A percentile compares a stretch with the other conserved stretches of the same genome.
Conservation (phyloP, 192 early-diverging fungal genomes). For the Gaertneriomyces semiglobifer region DNA sequence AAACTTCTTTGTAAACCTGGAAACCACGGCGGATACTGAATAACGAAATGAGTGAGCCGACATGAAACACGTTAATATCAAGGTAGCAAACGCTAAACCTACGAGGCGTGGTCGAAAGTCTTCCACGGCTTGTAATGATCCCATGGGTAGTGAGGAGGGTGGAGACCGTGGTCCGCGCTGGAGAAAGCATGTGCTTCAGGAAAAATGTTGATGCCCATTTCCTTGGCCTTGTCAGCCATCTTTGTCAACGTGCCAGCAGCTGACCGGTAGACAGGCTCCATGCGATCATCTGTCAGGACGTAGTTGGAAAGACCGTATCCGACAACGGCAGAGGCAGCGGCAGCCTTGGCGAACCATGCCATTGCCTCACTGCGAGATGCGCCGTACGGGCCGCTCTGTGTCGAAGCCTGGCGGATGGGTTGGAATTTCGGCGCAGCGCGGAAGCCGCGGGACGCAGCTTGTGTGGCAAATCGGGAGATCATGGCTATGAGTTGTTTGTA, state of each 20-base stretch:
- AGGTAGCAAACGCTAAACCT: conserved; percentile 28
- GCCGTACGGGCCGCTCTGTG: conserved; percentile 5
- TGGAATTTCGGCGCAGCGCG: not conserved
- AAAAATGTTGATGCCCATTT: conserved; percentile 36
- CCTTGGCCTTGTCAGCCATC: conserved; percentile 30
- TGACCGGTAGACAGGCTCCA: conserved; percentile 16
- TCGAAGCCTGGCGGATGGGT: conserved; percentile 2
- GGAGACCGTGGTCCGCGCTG: conserved; percentile 88
- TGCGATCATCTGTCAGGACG: conserved; percentile 43
- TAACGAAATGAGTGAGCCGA: not conserved
- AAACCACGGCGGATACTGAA: conserved; percentile 93
- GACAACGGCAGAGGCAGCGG: conserved; percentile 33
- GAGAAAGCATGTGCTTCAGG: conserved; percentile 59
- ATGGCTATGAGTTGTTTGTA: too few relatives aligned
- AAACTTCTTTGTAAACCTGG: conserved; percentile 98
- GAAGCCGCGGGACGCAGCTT: not conserved
- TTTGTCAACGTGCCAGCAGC: conserved; percentile 2
- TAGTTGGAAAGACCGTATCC: conserved; percentile 41
- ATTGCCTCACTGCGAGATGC: conserved; percentile 22
- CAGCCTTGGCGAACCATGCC: conserved; percentile 41
- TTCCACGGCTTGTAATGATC: conserved; percentile 74
- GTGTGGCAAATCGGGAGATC: too few relatives aligned
- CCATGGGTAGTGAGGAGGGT: conserved; percentile 86
- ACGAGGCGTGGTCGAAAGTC: conserved; percentile 92
- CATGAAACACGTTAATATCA: conserved; percentile 18